phyloP scores from a whole-genome alignment of 2,329 filamentous ascomycete species.

The Pezicula rhizophila region DNA sequence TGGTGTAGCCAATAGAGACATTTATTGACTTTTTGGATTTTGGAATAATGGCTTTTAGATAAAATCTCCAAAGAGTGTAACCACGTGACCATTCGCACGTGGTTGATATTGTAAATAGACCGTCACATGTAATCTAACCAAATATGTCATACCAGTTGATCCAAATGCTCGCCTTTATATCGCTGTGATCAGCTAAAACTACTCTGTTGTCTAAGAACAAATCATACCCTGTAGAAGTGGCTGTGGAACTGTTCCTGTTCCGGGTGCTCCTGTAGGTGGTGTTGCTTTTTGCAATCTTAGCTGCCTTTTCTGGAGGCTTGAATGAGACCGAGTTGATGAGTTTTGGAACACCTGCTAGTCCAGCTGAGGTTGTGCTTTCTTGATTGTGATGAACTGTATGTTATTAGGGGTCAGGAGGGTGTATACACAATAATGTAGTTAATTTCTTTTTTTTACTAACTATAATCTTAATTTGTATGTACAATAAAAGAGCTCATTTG shows the following conservation, averaged over 20 bases:
- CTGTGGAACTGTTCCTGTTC: slow-evolving; percentile 14
- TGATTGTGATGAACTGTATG: too few relatives aligned
- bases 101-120: neutral
- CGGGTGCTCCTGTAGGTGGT: slow-evolving; percentile 12
- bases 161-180: slow-evolving; percentile 16
- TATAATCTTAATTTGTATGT: too few relatives aligned
- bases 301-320: neutral
- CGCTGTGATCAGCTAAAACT: slow-evolving; percentile 18
- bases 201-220: slow-evolving; percentile 14
- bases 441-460: too few relatives aligned
- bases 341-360: neutral
- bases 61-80: too few relatives aligned
- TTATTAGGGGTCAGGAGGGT: too few relatives aligned
- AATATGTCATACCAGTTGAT: slow-evolving; percentile 12
- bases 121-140: slow-evolving; percentile 17
- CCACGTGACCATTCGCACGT: too few relatives aligned
- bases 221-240: slow-evolving; percentile 14
- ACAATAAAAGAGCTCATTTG: too few relatives aligned
- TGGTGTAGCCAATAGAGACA: too few relatives aligned
- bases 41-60: too few relatives aligned
- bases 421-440: too few relatives aligned
- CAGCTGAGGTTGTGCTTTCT: neutral
- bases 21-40: too few relatives aligned
- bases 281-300: slow-evolving; percentile 7
- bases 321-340: neutral